Evolutionary conservation across 768 basidiomycete genomes (phyloP), one percentile per base, ranked within the genome.

Genomic region (Tulasnella sp.): DNA sequence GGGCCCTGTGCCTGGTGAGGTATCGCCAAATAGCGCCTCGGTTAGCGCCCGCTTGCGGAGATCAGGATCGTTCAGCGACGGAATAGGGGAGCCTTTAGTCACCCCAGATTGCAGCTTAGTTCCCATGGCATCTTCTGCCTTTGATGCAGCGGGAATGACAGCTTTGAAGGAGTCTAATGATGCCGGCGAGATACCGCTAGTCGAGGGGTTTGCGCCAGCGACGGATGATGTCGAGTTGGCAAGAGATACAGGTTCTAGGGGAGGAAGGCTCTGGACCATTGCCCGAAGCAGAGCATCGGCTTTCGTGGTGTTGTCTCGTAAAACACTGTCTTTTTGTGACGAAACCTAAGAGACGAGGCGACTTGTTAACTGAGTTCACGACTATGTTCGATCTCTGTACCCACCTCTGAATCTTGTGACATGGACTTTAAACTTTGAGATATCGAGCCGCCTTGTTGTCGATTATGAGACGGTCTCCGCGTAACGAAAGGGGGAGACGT

Each of bases 201-300:
- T 32, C 4, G 47, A 51, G 30, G 29, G 34, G 19, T 19, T 50
- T 24, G 58, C 29, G 47, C 47, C 47, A 26, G 43, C 27, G 56
- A 60, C 34, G 38, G 27, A 38, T 1, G 32, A 56, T 1, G 38
- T 9, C 13, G 51, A 44, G 38, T 9, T 44, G 27, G 27, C n/a
- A 13, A 48, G 5, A 9, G 58, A 11, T 13, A 21, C 29, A n/a
- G 61, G 24, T 15, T 49, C 41, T 17, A 58, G 3, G 4, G 54
- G 19, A 9, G 47, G 49, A n/a, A 88, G 80, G 63, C 77, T 79
- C 63, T 76, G 73, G 32, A 80, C 71, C 69, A 75, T 78, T 2
- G 86, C 83, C 64, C 85, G 81, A 43, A 88, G 73, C 23, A 88
- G 71, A 30, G 84, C 84, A 65, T 71, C 84, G 7, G 81, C 83